Percentiles rank a stretch among this genome's conserved stretches.
These are phyloP conservation scores for Ogataea parapolymorpha DNA, from an alignment of 805 yeast species.

Conservation along the genomic window DNA sequence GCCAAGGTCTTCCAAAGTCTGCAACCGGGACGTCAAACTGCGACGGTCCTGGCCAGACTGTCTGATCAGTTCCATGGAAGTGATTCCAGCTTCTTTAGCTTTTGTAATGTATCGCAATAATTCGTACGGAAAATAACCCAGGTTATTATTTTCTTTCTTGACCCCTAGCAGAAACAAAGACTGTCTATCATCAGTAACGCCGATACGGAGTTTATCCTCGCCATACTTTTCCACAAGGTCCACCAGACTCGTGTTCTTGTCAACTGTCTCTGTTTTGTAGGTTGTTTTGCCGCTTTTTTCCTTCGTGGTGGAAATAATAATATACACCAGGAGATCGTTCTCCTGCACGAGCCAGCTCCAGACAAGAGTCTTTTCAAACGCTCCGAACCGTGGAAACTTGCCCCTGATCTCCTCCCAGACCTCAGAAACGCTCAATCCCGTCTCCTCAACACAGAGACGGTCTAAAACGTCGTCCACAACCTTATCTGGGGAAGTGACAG, in stretches of 20 bases:
- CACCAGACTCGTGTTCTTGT: constrained; percentile 8
- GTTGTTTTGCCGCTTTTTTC: constrained; percentile 4
- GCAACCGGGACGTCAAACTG: constrained; percentile 62
- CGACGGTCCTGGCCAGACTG: constrained; percentile 68
- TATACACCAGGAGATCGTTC: constrained; percentile 22
- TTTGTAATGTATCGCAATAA: constrained; percentile 59
- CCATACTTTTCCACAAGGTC: constrained; percentile 10
- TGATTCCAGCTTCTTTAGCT: constrained; percentile 52
- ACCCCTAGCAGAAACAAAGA: constrained; percentile 59
- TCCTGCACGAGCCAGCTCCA: constrained; percentile 38
- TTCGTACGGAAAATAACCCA: constrained; percentile 56
- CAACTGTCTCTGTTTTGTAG: constrained; percentile 5
- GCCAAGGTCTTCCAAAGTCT: constrained; percentile 47
- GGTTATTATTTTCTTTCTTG: constrained; percentile 44
- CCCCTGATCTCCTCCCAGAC: constrained; percentile 33
- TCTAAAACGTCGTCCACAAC: constrained; percentile 33
- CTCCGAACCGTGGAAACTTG: constrained; percentile 25
- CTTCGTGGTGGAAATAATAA: constrained; percentile 4
- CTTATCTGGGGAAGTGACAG: constrained; percentile 31
- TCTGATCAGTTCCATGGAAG: constrained; percentile 53
- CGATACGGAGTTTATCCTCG: constrained; percentile 21
- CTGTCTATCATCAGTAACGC: constrained; percentile 52
- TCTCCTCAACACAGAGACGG: constrained; percentile 35
- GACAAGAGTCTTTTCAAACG: constrained; percentile 31
- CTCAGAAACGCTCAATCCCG: constrained; percentile 30